These are phyloP conservation scores for Cryomyces antarcticus DNA, from an alignment of 495 filamentous ascomycete species.

Conservation along the genomic window DNA sequence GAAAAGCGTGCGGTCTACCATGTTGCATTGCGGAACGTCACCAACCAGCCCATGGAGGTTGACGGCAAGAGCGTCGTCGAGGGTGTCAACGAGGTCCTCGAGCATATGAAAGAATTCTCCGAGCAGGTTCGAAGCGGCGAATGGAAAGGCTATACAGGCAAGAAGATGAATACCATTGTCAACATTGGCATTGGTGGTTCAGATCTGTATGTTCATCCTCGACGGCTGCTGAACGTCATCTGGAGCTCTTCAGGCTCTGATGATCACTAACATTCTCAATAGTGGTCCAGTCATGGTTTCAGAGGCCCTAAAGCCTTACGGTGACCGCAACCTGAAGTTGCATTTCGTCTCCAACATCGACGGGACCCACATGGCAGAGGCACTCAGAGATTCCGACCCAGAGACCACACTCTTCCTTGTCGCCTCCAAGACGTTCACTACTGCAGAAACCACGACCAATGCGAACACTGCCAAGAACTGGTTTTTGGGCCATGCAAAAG, in stretches of 20 bases:
- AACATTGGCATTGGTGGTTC: slow-evolving; percentile 98
- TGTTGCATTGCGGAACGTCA: slow-evolving; percentile 72
- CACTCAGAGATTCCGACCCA: slow-evolving; percentile 67
- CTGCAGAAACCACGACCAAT: slow-evolving; percentile 90
- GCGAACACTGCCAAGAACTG: slow-evolving; percentile 90
- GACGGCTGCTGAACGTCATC: background rate
- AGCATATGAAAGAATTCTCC: slow-evolving; percentile 95
- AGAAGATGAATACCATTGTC: slow-evolving; percentile 88
- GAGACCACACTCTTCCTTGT: slow-evolving; percentile 96
- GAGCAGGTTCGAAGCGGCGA: slow-evolving; percentile 83
- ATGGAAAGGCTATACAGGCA: slow-evolving; percentile 98
- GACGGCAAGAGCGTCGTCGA: slow-evolving; percentile 92
- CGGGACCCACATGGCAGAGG: slow-evolving; percentile 92
- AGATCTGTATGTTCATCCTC: slow-evolving; percentile 46
- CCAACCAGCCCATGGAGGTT: slow-evolving; percentile 72
- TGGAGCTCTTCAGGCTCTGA: background rate
- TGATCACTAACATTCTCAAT: slow-evolving; percentile 16
- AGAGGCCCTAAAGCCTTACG: slow-evolving; percentile 88
- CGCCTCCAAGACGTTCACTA: slow-evolving; percentile 98
- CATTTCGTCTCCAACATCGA: slow-evolving; percentile 99
- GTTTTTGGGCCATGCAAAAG: slow-evolving; percentile 79
- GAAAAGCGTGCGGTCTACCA: slow-evolving; percentile 94
- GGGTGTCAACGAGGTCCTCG: slow-evolving; percentile 73
- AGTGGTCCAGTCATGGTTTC: slow-evolving; percentile 98
- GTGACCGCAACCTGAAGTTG: slow-evolving; percentile 59